Evolutionary conservation across 768 basidiomycete genomes (phyloP), one percentile per base, ranked within the genome.

Genomic region (Kwoniella sp.): DNA sequence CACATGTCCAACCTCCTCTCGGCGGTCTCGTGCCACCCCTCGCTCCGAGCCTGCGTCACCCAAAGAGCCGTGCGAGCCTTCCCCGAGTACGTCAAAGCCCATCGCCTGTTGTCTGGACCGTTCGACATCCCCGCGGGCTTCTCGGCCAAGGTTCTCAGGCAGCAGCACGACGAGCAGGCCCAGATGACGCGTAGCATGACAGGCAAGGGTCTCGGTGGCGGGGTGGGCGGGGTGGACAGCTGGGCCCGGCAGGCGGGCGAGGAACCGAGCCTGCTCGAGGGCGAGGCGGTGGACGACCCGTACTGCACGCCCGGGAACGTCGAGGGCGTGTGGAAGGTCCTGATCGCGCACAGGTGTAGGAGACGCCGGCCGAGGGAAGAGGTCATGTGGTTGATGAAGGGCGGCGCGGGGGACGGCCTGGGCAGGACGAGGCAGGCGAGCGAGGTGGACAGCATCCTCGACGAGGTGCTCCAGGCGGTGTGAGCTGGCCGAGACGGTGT

Each of bases 181-280:
- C 14, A 34, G 20, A 27, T 15, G 6, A 5, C 6, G 34, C 6
- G 15, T 23, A 29, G 34, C 29, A 20, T 5, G 14, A n/a, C 22
- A 28, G 41, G 41, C 5, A 46, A 26, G 34, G 62, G 59, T 3
- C 27, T 55, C 8, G 59, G 57, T 25, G 65, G 56, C 1, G 59
- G 56, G 0, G 54, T 46, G 36, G 59, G 53, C 6, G 56, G 60
- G 6, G 66, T 65, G n/a, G 59, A 61, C 20, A 56, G 47, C 11
- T 69, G 67, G 67, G 63, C 48, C 2, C 39, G 44, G 9, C n/a
- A 53, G 12, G 67, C 67, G 36, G 67, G 67, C 4, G 64, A 69
- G 47, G 56, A 65, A 46, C 67, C 67, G 17, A 31, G 28, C 20
- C n/a, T 50, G 5, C 15, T 15, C 3, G 46, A 45, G 20, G 39